Conservation (phyloP, 108 stramenopile genomes). For the Fistulifera pelliculosa region DNA sequence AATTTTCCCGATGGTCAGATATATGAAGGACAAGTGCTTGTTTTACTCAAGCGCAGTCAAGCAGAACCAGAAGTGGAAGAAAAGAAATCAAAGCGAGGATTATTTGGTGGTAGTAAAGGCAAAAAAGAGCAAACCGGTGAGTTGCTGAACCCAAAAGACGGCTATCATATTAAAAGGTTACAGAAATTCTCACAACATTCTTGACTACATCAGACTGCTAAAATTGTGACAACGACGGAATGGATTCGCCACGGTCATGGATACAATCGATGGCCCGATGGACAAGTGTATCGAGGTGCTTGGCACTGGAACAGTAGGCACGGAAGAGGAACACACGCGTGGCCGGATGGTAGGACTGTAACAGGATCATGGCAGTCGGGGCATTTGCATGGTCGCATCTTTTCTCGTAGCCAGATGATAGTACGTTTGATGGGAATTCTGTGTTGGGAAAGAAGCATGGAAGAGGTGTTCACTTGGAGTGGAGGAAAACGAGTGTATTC, state of each 20-base stretch:
- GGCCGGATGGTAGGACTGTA: constrained; percentile 30
- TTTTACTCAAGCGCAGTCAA: constrained; percentile 13
- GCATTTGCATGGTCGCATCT: constrained; percentile 29
- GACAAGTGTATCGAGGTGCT: constrained; percentile 29
- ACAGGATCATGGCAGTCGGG: constrained; percentile 36
- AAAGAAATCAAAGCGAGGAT: constrained; percentile 10
- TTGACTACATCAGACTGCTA: too few species aligned
- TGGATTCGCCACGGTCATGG: too few species aligned
- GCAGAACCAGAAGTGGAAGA: constrained; percentile 23
- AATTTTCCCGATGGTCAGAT: constrained; percentile 26
- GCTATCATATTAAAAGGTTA: too few species aligned
- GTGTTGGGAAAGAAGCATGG: constrained; percentile 38
- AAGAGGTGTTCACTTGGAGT: constrained; percentile 30
- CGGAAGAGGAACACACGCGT: constrained; percentile 37
- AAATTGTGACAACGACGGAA: too few species aligned
- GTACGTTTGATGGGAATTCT: constrained; percentile 28
- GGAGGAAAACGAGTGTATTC: constrained; percentile 28
- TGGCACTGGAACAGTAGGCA: constrained; percentile 28
- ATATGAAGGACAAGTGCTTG: constrained; percentile 18
- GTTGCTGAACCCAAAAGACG: too few species aligned
- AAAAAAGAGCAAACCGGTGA: too few species aligned
- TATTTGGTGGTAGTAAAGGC: neutral
- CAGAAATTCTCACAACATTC: too few species aligned
- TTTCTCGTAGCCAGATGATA: constrained; percentile 36
- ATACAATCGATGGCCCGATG: too few species aligned